These are phyloP conservation scores for Isoetes taiwanensis DNA, from an alignment of 75 land plant species.

Conservation along the genomic window DNA sequence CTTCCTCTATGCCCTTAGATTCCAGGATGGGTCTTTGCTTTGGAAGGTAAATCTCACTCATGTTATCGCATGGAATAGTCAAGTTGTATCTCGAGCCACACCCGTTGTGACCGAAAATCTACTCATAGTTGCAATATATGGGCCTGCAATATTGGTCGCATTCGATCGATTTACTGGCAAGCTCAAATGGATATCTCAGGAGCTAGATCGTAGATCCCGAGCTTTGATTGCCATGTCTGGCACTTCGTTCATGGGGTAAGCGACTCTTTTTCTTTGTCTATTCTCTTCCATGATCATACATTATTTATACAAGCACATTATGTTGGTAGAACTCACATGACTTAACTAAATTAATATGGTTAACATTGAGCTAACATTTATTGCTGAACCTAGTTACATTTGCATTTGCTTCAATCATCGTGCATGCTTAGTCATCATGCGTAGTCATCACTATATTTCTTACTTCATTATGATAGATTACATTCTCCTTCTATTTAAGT, in stretches of 20 bases:
- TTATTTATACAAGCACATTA: not conserved
- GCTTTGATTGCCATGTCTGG: constrained; percentile 30
- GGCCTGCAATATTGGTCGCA: constrained; percentile 26
- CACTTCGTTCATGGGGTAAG: constrained; percentile 28
- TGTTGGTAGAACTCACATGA: not conserved
- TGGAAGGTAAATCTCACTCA: constrained; percentile 24
- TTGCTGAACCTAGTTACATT: too few relatives aligned
- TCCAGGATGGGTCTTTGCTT: constrained; percentile 9
- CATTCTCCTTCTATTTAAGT: too few relatives aligned
- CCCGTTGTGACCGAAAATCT: constrained; percentile 9
- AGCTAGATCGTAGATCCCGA: constrained; percentile 14
- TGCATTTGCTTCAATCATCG: too few relatives aligned
- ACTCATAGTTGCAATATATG: constrained; percentile 23
- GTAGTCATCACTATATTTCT: too few relatives aligned
- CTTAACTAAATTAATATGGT: too few relatives aligned
- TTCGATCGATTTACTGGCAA: constrained; percentile 14
- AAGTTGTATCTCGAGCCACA: constrained; percentile 23
- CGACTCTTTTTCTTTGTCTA: not conserved
- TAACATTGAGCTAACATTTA: too few relatives aligned
- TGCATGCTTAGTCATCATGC: not conserved
- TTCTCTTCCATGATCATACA: not conserved
- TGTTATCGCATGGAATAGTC: constrained; percentile 7
- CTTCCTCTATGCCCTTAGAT: constrained; percentile 20
- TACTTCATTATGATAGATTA: too few relatives aligned
- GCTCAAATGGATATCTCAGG: constrained; percentile 19